Base-by-base conservation (phyloP, 2,329 filamentous ascomycete genomes). In the Chrysosphaeria jannelii region DNA sequence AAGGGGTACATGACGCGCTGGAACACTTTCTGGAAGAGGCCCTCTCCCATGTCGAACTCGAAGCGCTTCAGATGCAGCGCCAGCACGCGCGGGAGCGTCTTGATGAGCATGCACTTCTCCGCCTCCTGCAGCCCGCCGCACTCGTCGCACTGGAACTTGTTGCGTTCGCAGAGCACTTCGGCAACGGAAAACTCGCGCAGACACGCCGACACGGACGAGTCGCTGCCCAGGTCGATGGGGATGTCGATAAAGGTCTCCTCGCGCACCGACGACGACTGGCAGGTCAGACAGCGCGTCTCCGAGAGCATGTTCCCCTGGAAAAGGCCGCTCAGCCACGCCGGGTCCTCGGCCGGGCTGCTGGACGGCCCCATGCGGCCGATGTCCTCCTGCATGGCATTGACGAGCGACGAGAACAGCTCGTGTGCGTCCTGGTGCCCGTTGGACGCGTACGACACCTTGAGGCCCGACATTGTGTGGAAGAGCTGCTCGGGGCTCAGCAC, bases 71-170 rank as follows among this genome's bases (percentile, higher is more conserved):
- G 47, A 39, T 97, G 85, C 27, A 97, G 49, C 4, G 85, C 79
- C 31, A 97, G 47, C 28, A 97, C 76, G 38, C 75, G 78, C 4
- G 85, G 85, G 38, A 93, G 48, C 25, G 74, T 63, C 50, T 97
- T 93, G 35, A 97, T 81, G 51, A 93, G 97, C 85, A 97, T 97
- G 31, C 85, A 63, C 51, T 93, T 97, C 44, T 97, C 85, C 0
- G 85, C 85, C 46, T 97, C 85, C 44, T 97, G 85, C 26, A 97
- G 50, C 3, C 85, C 85, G 25, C 85, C 85, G 35, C 85, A 97
- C 35, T 79, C 79, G 41, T 97, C 85, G 46, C 85, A 97, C 39
- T 97, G 81, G 34, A 97, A 97, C 40, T 97, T 97, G 50, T 97
- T 93, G 29, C 79, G 61, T 47, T 97, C 85, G 39, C 85, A 93